phyloP scores from a whole-genome alignment of 805 yeast genomes.

The Barnettozyma pratensis region DNA sequence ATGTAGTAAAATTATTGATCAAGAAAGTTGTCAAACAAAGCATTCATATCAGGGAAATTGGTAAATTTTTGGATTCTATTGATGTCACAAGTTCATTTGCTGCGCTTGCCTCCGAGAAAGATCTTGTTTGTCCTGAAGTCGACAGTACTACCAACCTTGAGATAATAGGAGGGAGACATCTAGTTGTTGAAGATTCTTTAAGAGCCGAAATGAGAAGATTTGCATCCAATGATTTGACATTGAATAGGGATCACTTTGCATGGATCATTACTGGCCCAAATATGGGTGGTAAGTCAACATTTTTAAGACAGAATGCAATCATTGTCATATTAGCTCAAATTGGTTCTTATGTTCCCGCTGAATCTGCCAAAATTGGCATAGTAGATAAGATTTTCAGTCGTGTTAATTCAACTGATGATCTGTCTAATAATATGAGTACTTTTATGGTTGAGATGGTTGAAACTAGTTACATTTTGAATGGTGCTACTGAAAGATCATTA shows the following conservation, averaged over 20 bases:
- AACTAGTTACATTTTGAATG: slow-evolving; percentile 76
- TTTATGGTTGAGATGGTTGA: slow-evolving; percentile 97
- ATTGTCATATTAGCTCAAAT: slow-evolving; percentile 83
- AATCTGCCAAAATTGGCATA: slow-evolving; percentile 68
- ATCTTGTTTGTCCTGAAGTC: slow-evolving; percentile 62
- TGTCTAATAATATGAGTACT: slow-evolving; percentile 90
- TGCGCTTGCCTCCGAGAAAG: slow-evolving; percentile 58
- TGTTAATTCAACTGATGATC: slow-evolving; percentile 97
- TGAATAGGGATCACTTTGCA: slow-evolving; percentile 51
- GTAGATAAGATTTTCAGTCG: slow-evolving; percentile 91
- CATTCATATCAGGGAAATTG: slow-evolving; percentile 42
- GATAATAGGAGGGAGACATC: slow-evolving; percentile 69
- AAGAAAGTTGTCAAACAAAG: slow-evolving; percentile 39
- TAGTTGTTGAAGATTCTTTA: slow-evolving; percentile 79
- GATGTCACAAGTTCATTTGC: slow-evolving; percentile 78
- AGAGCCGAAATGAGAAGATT: slow-evolving; percentile 34
- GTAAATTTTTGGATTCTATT: slow-evolving; percentile 53
- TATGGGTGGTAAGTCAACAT: slow-evolving; percentile 97
- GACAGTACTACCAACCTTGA: slow-evolving; percentile 41
- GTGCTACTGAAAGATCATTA: slow-evolving; percentile 73
- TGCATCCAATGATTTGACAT: slow-evolving; percentile 76
- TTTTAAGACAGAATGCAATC: slow-evolving; percentile 84
- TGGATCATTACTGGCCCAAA: slow-evolving; percentile 91
- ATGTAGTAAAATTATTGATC: slow-evolving; percentile 46
- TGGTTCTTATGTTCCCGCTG: slow-evolving; percentile 85